These are phyloP conservation scores for Claviceps monticola DNA, from an alignment of 2,329 filamentous ascomycete genomes.

Conservation along the genomic window DNA sequence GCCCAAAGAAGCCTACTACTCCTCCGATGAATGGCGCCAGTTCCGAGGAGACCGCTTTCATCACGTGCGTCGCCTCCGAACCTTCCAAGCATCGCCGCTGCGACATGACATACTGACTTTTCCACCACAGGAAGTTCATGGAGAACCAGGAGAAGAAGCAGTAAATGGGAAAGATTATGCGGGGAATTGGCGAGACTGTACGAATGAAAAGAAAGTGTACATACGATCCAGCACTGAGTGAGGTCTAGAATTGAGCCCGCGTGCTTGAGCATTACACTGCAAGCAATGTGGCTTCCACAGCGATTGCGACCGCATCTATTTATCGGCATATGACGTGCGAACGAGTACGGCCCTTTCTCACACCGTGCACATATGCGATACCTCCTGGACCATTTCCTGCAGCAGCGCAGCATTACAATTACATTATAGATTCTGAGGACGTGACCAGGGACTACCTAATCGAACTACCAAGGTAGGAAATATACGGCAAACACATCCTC, in stretches of 20 bases:
- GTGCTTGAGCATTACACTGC: background rate
- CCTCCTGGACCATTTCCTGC: background rate
- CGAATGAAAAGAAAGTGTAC: constrained; percentile 18
- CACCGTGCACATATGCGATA: background rate
- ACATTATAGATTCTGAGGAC: background rate
- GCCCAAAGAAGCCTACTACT: constrained; percentile 30
- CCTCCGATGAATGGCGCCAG: constrained; percentile 49
- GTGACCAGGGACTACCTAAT: background rate
- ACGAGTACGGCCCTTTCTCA: background rate
- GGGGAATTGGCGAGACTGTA: constrained; percentile 11
- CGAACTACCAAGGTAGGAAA: background rate
- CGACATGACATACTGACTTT: background rate
- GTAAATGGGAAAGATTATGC: constrained; percentile 13
- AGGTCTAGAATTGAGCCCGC: background rate
- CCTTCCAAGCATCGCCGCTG: constrained; percentile 4
- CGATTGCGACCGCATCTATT: background rate
- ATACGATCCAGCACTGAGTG: constrained; percentile 11
- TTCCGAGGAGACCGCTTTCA: constrained; percentile 50
- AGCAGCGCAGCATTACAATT: background rate
- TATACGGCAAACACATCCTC: background rate
- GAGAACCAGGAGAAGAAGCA: constrained; percentile 28
- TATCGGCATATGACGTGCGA: background rate
- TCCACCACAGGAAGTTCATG: constrained; percentile 22
- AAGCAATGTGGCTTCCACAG: background rate
- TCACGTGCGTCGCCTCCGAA: constrained; percentile 37